Evolutionary conservation across 1,284 basidiomycete genomes (phyloP).

Genomic region (Moesziomyces globuligerus): DNA sequence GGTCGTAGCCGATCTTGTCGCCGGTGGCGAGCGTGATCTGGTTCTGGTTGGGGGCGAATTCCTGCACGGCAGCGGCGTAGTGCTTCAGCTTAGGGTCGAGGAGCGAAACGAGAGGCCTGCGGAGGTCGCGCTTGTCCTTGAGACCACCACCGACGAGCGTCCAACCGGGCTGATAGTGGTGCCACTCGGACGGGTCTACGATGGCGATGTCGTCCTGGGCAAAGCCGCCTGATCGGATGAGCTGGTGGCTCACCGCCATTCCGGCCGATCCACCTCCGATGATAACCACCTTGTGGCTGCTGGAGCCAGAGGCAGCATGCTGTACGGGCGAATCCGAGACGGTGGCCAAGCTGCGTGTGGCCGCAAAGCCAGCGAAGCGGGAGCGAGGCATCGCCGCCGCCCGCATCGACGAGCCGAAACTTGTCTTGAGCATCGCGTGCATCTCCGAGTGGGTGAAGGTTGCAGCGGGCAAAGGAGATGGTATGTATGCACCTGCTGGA

Average conservation of each 20-base stretch:
- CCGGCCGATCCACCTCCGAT: slow-evolving; percentile 68
- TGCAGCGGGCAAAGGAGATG: neutral
- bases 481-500: neutral
- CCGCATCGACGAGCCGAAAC: slow-evolving; percentile 6
- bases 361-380: slow-evolving; percentile 13
- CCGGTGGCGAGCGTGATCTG: slow-evolving; percentile 78
- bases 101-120: slow-evolving; percentile 72
- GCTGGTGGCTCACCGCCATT: slow-evolving; percentile 66
- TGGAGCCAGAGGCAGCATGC: slow-evolving; percentile 41
- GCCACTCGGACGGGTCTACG: slow-evolving; percentile 56
- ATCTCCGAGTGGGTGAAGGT: slow-evolving; percentile 12
- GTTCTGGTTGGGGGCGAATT: slow-evolving; percentile 79
- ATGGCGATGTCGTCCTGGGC: slow-evolving; percentile 55
- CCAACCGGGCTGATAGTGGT: slow-evolving; percentile 72
- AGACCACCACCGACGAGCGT: slow-evolving; percentile 91
- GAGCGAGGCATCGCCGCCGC: slow-evolving; percentile 23
- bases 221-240: slow-evolving; percentile 71
- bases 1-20: slow-evolving; percentile 80
- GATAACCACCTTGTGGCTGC: slow-evolving; percentile 64
- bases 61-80: slow-evolving; percentile 78
- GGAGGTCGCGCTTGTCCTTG: slow-evolving; percentile 75
- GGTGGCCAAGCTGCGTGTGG: slow-evolving; percentile 26
- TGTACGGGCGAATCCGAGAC: slow-evolving; percentile 34
- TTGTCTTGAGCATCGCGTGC: slow-evolving; percentile 39
- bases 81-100: slow-evolving; percentile 74